phyloP scores from a whole-genome alignment of 1,139 yeast species.

The Magnusiomyces paraingens region DNA sequence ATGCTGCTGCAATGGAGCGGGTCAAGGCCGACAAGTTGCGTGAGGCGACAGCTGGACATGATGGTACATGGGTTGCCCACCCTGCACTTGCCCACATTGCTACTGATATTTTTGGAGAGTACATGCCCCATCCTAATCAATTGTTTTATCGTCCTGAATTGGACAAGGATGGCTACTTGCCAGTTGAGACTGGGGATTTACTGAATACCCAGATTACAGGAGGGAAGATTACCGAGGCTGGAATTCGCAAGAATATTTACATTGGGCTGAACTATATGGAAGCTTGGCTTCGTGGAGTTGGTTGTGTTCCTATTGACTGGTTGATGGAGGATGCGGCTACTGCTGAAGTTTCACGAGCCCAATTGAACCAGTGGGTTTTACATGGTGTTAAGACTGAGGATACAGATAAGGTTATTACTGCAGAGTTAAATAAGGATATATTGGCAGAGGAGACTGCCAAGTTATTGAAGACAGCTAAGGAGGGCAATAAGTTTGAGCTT shows the following conservation, averaged over 20 bases:
- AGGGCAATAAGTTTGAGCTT: conserved; percentile 37
- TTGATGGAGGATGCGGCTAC: conserved; percentile 85
- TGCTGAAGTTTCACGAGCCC: conserved; percentile 74
- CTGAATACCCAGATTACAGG: conserved; percentile 59
- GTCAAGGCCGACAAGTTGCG: conserved; percentile 64
- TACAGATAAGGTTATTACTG: conserved; percentile 46
- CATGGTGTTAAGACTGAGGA: conserved; percentile 57
- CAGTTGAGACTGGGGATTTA: conserved; percentile 56
- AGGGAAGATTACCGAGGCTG: conserved; percentile 60
- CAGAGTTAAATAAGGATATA: conserved; percentile 47
- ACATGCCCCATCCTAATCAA: conserved; percentile 77
- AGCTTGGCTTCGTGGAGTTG: conserved; percentile 73
- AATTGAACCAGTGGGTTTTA: conserved; percentile 74
- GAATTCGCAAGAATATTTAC: conserved; percentile 60
- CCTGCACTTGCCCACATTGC: conserved; percentile 71
- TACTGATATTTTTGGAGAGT: conserved; percentile 62
- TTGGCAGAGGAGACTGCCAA: conserved; percentile 56
- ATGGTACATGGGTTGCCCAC: conserved; percentile 77
- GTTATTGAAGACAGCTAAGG: conserved; percentile 47
- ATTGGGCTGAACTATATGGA: conserved; percentile 71
- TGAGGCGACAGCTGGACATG: conserved; percentile 67
- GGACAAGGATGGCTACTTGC: conserved; percentile 26
- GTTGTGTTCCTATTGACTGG: conserved; percentile 74
- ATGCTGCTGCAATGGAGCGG: conserved; percentile 57
- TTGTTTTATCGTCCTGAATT: conserved; percentile 50